A percentile compares a stretch with the other conserved stretches of the same genome.
phyloP scores from a whole-genome alignment of 179 eudicot genomes.

The Corrigiola litoralis region DNA sequence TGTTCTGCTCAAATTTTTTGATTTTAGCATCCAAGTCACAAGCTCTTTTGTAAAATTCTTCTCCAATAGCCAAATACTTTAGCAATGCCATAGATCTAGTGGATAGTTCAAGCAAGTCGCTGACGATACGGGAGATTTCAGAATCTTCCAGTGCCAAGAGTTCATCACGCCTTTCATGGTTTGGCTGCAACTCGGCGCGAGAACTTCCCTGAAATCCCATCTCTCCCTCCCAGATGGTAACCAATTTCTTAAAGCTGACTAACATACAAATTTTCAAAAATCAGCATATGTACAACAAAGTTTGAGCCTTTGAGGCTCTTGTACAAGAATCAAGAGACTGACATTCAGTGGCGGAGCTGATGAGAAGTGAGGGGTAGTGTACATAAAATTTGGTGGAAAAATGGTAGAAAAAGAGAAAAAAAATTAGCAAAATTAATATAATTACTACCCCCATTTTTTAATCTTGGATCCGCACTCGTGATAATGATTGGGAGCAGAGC shows the following conservation, averaged over 20 bases:
- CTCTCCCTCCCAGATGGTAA: conserved; percentile 61
- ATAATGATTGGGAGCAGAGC: no score
- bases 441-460: no score
- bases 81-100: conserved; percentile 51
- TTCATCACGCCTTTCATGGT: conserved; percentile 30
- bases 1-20: conserved; percentile 50
- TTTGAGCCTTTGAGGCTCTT: conserved; percentile 4
- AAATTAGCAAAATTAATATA: no score
- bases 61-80: conserved; percentile 54
- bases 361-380: no score
- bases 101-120: conserved; percentile 55
- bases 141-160: conserved; percentile 28
- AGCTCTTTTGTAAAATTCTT: conserved; percentile 48
- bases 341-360: no score
- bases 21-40: conserved; percentile 57
- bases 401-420: background rate
- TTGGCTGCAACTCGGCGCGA: conserved; percentile 30
- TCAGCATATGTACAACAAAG: no score
- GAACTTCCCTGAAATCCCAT: conserved; percentile 30
- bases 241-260: conserved; percentile 77
- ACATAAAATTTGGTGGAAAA: no score
- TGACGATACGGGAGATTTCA: conserved; percentile 48
- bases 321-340: no score
- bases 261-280: conserved; percentile 7
- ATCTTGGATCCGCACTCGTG: no score